These are phyloP conservation scores for Eucalyptus marginata DNA, from an alignment of 345 rosid species.

Conservation along the genomic window DNA sequence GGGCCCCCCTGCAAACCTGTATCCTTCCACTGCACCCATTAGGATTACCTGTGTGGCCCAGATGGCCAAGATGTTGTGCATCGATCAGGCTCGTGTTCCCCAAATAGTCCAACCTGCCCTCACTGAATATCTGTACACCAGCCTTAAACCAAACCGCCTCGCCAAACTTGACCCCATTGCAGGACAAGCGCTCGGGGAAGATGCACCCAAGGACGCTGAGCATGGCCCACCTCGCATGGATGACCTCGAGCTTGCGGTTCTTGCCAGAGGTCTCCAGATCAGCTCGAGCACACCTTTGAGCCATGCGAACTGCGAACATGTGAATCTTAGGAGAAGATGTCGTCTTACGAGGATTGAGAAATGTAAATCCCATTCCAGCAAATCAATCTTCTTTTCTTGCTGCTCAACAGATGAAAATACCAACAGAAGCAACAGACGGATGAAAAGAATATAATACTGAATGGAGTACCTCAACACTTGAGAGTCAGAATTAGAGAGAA, in stretches of 20 bases:
- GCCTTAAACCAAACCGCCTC: background rate
- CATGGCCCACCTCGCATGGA: background rate
- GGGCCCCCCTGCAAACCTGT: background rate
- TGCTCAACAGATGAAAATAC: background rate
- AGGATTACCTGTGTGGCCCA: background rate
- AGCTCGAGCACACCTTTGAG: background rate
- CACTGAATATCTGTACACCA: background rate
- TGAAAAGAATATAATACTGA: background rate
- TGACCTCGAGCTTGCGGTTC: background rate
- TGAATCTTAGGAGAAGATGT: too few relatives aligned
- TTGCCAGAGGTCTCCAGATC: background rate
- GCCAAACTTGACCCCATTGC: background rate
- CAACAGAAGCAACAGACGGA: too few relatives aligned
- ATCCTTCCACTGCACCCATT: constrained; percentile 1
- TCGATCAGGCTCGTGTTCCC: background rate
- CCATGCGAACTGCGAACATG: too few relatives aligned
- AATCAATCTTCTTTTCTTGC: too few relatives aligned
- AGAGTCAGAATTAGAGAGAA: background rate
- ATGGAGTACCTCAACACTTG: background rate
- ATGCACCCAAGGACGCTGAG: background rate
- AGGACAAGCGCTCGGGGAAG: background rate
- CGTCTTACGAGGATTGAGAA: too few relatives aligned
- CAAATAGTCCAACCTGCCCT: background rate
- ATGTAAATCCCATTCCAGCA: too few relatives aligned
- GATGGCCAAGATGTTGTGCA: background rate